Evolutionary conservation across 768 basidiomycete genomes (phyloP), one percentile per base, ranked within the genome.

Genomic region (Rhodocollybia butyracea): DNA sequence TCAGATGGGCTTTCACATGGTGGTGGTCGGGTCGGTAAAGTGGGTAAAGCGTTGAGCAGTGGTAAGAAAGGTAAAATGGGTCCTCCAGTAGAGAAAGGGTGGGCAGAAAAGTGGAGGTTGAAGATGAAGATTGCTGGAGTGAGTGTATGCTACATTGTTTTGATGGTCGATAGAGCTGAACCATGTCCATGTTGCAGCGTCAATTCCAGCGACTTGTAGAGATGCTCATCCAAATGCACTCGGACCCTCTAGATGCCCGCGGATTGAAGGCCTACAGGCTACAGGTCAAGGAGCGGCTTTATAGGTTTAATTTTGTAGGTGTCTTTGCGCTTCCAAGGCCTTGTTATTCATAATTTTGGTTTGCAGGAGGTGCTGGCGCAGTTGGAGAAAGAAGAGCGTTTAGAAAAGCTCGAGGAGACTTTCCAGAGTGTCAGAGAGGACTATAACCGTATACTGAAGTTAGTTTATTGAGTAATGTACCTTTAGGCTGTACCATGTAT

Each of bases 201-300:
- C 97, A 99, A 78, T 99, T 96, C 71, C 80, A 90, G 41, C 84
- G 97, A 29, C 78, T 98, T 22, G 72, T 91, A 36, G 97, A 99
- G 71, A 97, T 97, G 91, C 75, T 97, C 24, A 82, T 91, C 48
- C 77, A 95, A 59, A 67, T 83, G 52, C 81, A 84, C 31, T 71
- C 96, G 58, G 83, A 94, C 61, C 76, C 81, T 4, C 63, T 70
- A 2, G 86, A 95, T 63, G 59, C 71, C 51, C 74, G 72, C 24
- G 74, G 76, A 24, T 69, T 76, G 61, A 82, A 76, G 51, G 84
- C 88, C 10, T 97, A 88, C 68, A 78, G 96, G 51, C 68, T 99
- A 30, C 89, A 94, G 68, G 94, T 96, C 65, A 99, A 99, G 71
- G 94, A 97, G 68, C 82, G 97, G 34, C 70, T 99, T 41, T 98